Evolutionary conservation across 1,284 basidiomycete species (phyloP).

Genomic region (Tetrapyrgos nigripes): DNA sequence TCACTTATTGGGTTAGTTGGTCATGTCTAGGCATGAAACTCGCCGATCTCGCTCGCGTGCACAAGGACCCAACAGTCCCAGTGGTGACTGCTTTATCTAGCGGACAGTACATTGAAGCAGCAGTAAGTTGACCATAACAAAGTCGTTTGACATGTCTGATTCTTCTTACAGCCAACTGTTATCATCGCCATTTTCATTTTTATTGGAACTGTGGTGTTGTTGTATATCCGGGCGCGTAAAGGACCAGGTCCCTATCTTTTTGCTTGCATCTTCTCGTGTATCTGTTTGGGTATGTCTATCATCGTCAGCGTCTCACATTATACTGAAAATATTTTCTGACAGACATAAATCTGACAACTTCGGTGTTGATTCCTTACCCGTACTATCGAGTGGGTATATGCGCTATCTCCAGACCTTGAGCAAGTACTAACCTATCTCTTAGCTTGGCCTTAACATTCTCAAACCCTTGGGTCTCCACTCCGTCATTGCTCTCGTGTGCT

Average conservation of each 20-base stretch:
- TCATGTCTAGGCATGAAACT: slow-evolving; percentile 70
- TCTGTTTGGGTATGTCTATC: slow-evolving; percentile 51
- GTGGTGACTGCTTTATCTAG: slow-evolving; percentile 40
- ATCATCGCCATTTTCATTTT: slow-evolving; percentile 74
- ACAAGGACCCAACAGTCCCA: slow-evolving; percentile 48
- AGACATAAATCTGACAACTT: slow-evolving; percentile 69
- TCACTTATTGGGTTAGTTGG: slow-evolving; percentile 53
- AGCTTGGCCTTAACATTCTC: slow-evolving; percentile 59
- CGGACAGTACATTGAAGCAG: slow-evolving; percentile 67
- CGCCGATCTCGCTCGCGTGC: slow-evolving; percentile 61
- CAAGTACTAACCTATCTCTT: not conserved
- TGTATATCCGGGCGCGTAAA: slow-evolving; percentile 69
- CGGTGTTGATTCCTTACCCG: slow-evolving; percentile 70
- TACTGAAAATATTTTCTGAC: slow-evolving; percentile 6
- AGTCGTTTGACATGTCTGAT: not conserved
- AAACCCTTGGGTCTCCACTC: slow-evolving; percentile 70
- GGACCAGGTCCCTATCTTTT: slow-evolving; percentile 73
- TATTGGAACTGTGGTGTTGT: slow-evolving; percentile 61
- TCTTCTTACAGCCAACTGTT: slow-evolving; percentile 52
- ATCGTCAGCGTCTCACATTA: not conserved
- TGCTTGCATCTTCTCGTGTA: slow-evolving; percentile 63
- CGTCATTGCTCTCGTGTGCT: slow-evolving; percentile 58
- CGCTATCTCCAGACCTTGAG: not conserved
- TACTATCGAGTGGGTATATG: slow-evolving; percentile 53
- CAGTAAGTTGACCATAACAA: no score